Evolutionary conservation across 2,329 filamentous ascomycete species (phyloP).

Genomic region (Diplodia corticola): DNA sequence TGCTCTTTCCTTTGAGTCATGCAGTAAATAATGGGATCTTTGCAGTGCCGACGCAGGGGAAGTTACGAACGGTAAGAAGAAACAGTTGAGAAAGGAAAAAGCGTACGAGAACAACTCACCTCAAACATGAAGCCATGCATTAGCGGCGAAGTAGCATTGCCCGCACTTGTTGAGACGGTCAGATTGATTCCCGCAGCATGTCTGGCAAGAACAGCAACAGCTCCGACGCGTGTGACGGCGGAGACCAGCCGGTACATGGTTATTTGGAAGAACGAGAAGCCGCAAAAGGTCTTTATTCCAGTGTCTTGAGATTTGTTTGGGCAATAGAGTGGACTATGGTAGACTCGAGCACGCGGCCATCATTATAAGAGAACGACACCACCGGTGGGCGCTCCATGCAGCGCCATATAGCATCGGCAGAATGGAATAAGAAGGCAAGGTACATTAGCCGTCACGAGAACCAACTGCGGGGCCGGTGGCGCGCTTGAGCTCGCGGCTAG

Average conservation of each 20-base stretch:
- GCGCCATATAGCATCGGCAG: background rate
- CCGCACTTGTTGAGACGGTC: slow-evolving; percentile 20
- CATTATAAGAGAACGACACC: background rate
- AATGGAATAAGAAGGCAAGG: background rate
- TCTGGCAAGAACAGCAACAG: background rate
- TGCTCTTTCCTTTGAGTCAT: too few relatives aligned
- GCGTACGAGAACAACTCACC: slow-evolving; percentile 26
- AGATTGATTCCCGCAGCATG: background rate
- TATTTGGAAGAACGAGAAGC: background rate
- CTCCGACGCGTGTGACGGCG: background rate
- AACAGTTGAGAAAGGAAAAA: background rate
- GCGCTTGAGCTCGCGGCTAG: background rate
- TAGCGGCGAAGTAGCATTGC: slow-evolving; percentile 43
- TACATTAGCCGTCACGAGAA: background rate
- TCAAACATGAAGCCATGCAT: slow-evolving; percentile 48
- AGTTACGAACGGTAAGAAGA: background rate
- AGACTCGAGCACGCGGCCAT: background rate
- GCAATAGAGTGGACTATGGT: background rate
- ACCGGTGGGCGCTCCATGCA: background rate
- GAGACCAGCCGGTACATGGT: background rate
- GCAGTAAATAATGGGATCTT: too few relatives aligned
- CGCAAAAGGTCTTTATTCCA: background rate
- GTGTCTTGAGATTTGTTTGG: too few relatives aligned
- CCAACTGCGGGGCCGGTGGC: slow-evolving; percentile 5
- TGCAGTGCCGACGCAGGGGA: too few relatives aligned